phyloP scores from a whole-genome alignment of 352 stramenopile species.

The Phytophthora pluvialis region DNA sequence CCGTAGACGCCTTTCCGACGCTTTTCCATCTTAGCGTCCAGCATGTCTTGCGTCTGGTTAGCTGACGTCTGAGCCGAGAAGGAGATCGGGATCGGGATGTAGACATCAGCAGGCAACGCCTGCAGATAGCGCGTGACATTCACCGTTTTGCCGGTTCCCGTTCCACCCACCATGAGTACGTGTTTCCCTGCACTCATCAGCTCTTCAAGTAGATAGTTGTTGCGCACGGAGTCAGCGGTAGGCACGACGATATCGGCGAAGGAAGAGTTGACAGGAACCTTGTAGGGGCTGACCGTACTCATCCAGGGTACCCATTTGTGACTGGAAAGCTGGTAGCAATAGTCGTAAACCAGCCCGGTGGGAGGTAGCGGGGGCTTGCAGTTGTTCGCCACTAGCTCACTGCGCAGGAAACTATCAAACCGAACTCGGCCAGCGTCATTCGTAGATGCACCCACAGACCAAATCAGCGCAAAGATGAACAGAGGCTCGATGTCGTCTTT shows the following conservation, averaged over 20 bases:
- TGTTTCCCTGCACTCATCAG: conserved; percentile 89
- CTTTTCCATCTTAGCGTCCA: conserved; percentile 95
- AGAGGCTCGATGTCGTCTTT: conserved; percentile 84
- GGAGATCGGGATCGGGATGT: conserved; percentile 91
- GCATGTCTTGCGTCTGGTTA: conserved; percentile 93
- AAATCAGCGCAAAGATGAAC: conserved; percentile 94
- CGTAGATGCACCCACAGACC: conserved; percentile 92
- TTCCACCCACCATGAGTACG: conserved; percentile 94
- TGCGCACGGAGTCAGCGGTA: conserved; percentile 93
- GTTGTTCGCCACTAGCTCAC: conserved; percentile 81
- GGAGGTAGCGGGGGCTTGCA: conserved; percentile 60
- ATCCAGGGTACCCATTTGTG: conserved; percentile 95
- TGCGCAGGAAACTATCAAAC: conserved; percentile 91
- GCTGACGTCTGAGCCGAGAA: conserved; percentile 94
- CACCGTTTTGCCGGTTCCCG: conserved; percentile 95
- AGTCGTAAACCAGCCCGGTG: conserved; percentile 90
- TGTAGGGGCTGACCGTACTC: conserved; percentile 90
- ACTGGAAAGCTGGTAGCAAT: conserved; percentile 87
- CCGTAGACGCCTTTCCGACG: conserved; percentile 93
- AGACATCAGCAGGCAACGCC: conserved; percentile 82
- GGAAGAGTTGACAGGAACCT: conserved; percentile 71
- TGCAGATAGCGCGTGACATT: conserved; percentile 93
- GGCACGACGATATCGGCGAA: conserved; percentile 94
- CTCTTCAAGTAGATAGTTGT: conserved; percentile 92
- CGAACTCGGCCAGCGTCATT: conserved; percentile 84